These are phyloP conservation scores for Thalia dealbata DNA, from an alignment of 176 grass and related monocot genomes.

Conservation along the genomic window DNA sequence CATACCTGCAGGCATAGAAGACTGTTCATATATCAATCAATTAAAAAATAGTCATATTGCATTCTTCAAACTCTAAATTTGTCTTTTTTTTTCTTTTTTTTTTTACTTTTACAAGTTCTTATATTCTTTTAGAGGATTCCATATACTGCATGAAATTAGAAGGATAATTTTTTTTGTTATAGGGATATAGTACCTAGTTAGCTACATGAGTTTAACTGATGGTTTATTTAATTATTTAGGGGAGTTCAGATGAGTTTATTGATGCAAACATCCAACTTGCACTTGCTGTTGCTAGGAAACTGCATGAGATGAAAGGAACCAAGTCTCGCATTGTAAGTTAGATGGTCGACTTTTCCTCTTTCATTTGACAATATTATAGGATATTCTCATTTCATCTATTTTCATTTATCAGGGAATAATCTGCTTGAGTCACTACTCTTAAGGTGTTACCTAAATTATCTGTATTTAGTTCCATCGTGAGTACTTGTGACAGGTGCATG, in stretches of 20 bases:
- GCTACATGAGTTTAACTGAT: background rate
- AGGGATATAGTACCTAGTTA: background rate
- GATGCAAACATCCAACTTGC: slow-evolving; percentile 94
- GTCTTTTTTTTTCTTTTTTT: too few relatives aligned
- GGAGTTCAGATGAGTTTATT: slow-evolving; percentile 94
- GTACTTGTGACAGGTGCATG: background rate
- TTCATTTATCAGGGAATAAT: background rate
- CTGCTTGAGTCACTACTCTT: background rate
- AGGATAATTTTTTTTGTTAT: background rate
- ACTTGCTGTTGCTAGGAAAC: slow-evolving; percentile 63
- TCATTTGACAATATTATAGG: background rate
- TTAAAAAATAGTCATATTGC: background rate
- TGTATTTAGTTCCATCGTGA: background rate
- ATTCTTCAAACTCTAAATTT: background rate
- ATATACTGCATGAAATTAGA: background rate
- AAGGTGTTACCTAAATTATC: background rate
- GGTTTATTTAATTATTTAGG: slow-evolving; percentile 37
- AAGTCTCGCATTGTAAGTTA: slow-evolving; percentile 73
- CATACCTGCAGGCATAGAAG: background rate
- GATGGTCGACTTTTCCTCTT: slow-evolving; percentile 9
- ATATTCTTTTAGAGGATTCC: background rate
- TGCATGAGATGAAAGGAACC: slow-evolving; percentile 56
- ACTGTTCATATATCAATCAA: background rate
- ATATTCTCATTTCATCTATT: too few relatives aligned
- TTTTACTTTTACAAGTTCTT: too few relatives aligned